phyloP scores from a whole-genome alignment of 2,329 filamentous ascomycete species.

The Phaeosphaeriaceae sp. region DNA sequence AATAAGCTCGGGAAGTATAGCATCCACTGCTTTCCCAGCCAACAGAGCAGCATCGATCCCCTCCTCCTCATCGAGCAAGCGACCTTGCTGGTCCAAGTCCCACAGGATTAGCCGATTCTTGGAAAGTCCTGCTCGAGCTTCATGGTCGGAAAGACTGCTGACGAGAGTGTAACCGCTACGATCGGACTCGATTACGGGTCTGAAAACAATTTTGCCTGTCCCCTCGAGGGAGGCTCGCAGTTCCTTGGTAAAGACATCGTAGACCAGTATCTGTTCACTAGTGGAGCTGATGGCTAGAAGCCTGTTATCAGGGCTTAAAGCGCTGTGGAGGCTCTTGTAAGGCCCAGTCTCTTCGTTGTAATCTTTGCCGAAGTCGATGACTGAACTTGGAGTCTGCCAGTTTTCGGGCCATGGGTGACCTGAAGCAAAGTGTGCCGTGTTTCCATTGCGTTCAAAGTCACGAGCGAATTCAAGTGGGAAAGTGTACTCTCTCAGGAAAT shows the following conservation, averaged over 20 bases:
- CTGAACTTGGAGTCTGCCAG: slow-evolving; percentile 17
- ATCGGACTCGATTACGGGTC: slow-evolving; percentile 8
- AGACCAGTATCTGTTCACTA: slow-evolving; percentile 23
- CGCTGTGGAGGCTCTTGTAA: slow-evolving; percentile 14
- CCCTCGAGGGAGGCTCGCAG: slow-evolving; percentile 35
- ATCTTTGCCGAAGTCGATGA: slow-evolving; percentile 15
- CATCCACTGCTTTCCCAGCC: slow-evolving; percentile 35
- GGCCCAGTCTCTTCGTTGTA: not conserved
- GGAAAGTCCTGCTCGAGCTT: not conserved
- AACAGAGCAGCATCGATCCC: slow-evolving; percentile 27
- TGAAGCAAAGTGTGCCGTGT: slow-evolving; percentile 19
- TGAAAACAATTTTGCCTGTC: slow-evolving; percentile 23
- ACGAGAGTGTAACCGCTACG: slow-evolving; percentile 31
- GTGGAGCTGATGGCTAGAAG: slow-evolving; percentile 31
- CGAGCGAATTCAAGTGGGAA: slow-evolving; percentile 19
- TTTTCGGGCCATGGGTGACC: slow-evolving; percentile 20
- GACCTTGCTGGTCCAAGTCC: slow-evolving; percentile 37
- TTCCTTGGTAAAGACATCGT: slow-evolving; percentile 30
- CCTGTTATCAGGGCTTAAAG: slow-evolving; percentile 30
- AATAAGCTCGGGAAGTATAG: slow-evolving; percentile 32
- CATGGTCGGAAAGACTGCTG: slow-evolving; percentile 17
- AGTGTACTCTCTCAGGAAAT: slow-evolving; percentile 19
- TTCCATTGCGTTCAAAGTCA: slow-evolving; percentile 22
- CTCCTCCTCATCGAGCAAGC: slow-evolving; percentile 36
- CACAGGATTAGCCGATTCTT: slow-evolving; percentile 30